Conservation (phyloP, 768 basidiomycete species). For the Termitomyces sp. region DNA sequence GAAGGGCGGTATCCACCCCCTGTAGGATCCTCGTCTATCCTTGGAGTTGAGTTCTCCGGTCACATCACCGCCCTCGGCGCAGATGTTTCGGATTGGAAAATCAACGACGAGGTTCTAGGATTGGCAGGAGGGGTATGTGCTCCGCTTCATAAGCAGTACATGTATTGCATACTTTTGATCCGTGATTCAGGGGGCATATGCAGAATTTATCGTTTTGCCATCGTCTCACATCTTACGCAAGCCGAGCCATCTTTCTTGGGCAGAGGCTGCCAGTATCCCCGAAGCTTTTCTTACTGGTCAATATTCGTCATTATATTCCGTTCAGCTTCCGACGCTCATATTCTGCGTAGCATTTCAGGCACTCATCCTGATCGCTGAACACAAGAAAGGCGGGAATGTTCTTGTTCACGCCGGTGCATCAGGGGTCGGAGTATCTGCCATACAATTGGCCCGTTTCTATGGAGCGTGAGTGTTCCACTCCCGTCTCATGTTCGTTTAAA, state of each 20-base stretch:
- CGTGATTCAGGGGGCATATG: slow-evolving; percentile 73
- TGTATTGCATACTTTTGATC: neutral
- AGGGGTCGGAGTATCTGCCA: slow-evolving; percentile 84
- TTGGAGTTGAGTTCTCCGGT: slow-evolving; percentile 89
- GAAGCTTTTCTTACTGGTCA: slow-evolving; percentile 86
- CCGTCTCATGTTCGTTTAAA: neutral
- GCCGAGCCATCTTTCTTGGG: slow-evolving; percentile 71
- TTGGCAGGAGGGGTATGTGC: slow-evolving; percentile 68
- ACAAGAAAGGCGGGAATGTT: slow-evolving; percentile 67
- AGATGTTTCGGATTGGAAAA: slow-evolving; percentile 45
- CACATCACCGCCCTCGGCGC: slow-evolving; percentile 47
- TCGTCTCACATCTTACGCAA: slow-evolving; percentile 69
- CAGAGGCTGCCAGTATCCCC: slow-evolving; percentile 80
- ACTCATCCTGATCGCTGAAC: slow-evolving; percentile 55
- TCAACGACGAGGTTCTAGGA: slow-evolving; percentile 73
- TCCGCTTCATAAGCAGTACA: neutral
- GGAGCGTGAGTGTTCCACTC: slow-evolving; percentile 53
- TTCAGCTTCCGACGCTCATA: neutral
- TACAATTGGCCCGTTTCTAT: slow-evolving; percentile 73
- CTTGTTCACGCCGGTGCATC: slow-evolving; percentile 90
- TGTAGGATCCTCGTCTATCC: slow-evolving; percentile 63
- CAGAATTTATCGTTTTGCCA: slow-evolving; percentile 72
- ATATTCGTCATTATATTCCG: neutral
- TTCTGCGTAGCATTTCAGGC: slow-evolving; percentile 38
- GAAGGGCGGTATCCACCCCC: slow-evolving; percentile 75